Percentiles rank a stretch among this genome's conserved stretches.
These are phyloP conservation scores for Tricholoma sp. DNA, from an alignment of 768 basidiomycete genomes.

Conservation along the genomic window DNA sequence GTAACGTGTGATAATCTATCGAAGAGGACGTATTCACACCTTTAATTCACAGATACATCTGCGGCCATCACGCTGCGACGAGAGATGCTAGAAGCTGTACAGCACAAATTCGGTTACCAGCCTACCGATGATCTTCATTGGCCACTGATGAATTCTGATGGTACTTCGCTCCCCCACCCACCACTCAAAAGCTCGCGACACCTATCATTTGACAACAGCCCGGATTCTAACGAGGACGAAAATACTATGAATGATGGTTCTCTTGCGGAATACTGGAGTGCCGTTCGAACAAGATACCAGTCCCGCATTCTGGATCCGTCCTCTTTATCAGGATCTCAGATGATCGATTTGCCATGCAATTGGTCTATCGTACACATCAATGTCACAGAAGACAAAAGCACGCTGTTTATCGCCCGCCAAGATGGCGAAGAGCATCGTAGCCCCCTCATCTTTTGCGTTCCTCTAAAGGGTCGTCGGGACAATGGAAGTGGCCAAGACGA, in stretches of 20 bases:
- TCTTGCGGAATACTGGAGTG: conserved; percentile 61
- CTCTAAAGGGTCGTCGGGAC: conserved; percentile 78
- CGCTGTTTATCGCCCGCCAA: conserved; percentile 81
- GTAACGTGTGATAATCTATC: conserved; percentile 27
- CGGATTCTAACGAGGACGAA: conserved; percentile 36
- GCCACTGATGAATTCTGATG: conserved; percentile 52
- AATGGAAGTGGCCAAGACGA: conserved; percentile 64
- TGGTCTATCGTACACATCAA: conserved; percentile 87
- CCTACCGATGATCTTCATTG: conserved; percentile 66
- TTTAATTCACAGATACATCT: conserved; percentile 53
- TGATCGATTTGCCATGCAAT: conserved; percentile 52
- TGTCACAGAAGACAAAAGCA: conserved; percentile 77
- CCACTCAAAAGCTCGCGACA: conserved; percentile 12
- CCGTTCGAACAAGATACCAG: conserved; percentile 51
- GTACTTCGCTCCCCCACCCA: conserved; percentile 30
- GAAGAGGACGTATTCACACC: neutral
- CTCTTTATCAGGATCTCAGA: conserved; percentile 36
- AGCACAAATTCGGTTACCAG: conserved; percentile 54
- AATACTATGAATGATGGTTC: conserved; percentile 19
- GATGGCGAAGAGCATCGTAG: conserved; percentile 39
- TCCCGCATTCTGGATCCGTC: conserved; percentile 35
- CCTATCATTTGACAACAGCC: conserved; percentile 13
- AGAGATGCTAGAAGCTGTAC: conserved; percentile 82
- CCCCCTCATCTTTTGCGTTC: conserved; percentile 84
- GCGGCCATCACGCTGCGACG: conserved; percentile 75